A percentile compares a stretch with the other conserved stretches of the same genome.
Evolutionary conservation across 495 filamentous ascomycete species (phyloP).

Genomic region (Talaromyces thailandensis): DNA sequence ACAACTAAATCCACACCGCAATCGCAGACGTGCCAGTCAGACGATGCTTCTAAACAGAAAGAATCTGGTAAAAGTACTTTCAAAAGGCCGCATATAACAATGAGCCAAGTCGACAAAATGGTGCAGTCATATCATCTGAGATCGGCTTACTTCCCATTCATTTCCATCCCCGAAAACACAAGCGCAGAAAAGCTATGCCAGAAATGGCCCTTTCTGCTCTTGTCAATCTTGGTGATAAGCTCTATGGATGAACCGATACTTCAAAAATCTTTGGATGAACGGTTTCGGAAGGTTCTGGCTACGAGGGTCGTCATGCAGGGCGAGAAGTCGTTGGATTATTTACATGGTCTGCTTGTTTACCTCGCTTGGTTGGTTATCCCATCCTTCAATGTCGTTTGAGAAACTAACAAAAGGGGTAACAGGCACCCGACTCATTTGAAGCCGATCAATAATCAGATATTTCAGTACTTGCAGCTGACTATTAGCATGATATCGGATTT

Average conservation of each 20-base stretch:
- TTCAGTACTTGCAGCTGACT: constrained; percentile 2
- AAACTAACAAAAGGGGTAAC: background rate
- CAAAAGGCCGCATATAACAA: background rate
- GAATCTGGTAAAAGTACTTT: background rate
- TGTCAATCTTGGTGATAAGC: background rate
- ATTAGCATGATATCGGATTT: constrained; percentile 2
- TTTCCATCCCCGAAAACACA: background rate
- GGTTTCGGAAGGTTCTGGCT: constrained; percentile 2
- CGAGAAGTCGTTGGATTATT: constrained; percentile 25
- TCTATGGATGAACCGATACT: background rate
- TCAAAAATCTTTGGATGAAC: background rate
- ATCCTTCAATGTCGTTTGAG: background rate
- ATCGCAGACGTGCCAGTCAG: background rate
- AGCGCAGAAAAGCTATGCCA: background rate
- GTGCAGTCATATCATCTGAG: background rate
- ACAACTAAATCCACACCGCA: background rate
- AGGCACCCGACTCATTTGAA: constrained; percentile 2
- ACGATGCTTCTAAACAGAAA: background rate
- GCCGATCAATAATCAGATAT: constrained; percentile 1
- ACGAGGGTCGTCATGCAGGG: constrained; percentile 15
- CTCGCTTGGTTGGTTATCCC: constrained; percentile 28
- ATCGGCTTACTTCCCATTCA: constrained; percentile 2
- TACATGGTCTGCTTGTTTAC: constrained; percentile 32
- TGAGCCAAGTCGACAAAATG: background rate
- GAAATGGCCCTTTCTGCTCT: background rate